Percentiles rank a stretch among this genome's conserved stretches.
Conservation (phyloP, 495 filamentous ascomycete species). For the Amphirosellinia nigrospora region DNA sequence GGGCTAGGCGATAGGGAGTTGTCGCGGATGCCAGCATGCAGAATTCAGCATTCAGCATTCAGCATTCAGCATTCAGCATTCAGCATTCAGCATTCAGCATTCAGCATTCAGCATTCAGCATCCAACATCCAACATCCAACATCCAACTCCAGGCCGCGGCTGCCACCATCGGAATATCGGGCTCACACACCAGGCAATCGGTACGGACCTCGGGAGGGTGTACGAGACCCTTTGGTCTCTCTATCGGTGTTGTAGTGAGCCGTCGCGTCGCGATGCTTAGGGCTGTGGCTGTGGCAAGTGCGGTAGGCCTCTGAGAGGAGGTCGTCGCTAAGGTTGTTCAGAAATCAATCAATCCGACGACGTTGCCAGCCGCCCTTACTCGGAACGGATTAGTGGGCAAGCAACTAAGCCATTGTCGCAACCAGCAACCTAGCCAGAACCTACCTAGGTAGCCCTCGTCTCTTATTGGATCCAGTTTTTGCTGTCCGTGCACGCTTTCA, state of each 20-base stretch:
- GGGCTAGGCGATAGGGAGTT: not conserved
- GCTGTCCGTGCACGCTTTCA: not conserved
- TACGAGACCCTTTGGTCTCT: not conserved
- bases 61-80: too few species aligned
- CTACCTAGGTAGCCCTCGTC: not conserved
- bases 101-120: too few species aligned
- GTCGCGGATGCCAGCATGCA: not conserved
- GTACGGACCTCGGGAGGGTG: slow-evolving; percentile 7
- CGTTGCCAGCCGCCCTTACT: slow-evolving; percentile 24
- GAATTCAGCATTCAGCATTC: too few species aligned
- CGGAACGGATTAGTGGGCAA: slow-evolving; percentile 18
- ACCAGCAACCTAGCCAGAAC: too few species aligned
- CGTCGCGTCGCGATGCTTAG: slow-evolving; percentile 26
- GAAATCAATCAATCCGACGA: slow-evolving; percentile 29
- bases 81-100: too few species aligned
- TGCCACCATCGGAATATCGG: not conserved
- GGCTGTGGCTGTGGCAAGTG: slow-evolving; percentile 26
- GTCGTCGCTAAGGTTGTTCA: slow-evolving; percentile 25
- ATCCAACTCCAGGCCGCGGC: not conserved
- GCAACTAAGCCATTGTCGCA: not conserved
- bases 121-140: too few species aligned
- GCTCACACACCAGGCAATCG: not conserved
- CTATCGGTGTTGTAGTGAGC: slow-evolving; percentile 11
- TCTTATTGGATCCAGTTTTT: not conserved
- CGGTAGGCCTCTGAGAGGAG: slow-evolving; percentile 23